phyloP scores from a whole-genome alignment of 352 stramenopile genomes.

The Pythium volutum region DNA sequence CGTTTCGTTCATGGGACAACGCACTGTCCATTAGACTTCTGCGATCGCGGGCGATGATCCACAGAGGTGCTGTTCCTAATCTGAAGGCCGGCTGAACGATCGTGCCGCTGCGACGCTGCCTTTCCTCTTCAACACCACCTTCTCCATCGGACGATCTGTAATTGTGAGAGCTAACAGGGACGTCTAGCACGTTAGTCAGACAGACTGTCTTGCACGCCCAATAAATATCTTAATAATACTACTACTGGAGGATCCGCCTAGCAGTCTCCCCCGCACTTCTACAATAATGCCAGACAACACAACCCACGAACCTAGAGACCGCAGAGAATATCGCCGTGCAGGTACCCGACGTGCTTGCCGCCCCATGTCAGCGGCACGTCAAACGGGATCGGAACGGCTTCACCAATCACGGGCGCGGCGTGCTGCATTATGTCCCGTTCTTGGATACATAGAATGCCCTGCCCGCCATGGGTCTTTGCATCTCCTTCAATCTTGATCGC shows the following conservation, averaged over 20 bases:
- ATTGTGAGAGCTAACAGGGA: slow-evolving; percentile 48
- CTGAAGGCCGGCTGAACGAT: no score
- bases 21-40: no score
- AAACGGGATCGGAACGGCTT: slow-evolving; percentile 56
- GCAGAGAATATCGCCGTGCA: slow-evolving; percentile 49
- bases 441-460: slow-evolving; percentile 68
- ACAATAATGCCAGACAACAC: background rate
- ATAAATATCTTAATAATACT: slow-evolving; percentile 31
- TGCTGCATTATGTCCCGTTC: slow-evolving; percentile 49
- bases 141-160: slow-evolving; percentile 34
- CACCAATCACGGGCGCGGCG: slow-evolving; percentile 37
- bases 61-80: no score
- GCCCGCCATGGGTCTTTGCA: slow-evolving; percentile 45
- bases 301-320: slow-evolving; percentile 18
- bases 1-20: background rate
- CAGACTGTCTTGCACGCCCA: background rate
- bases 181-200: slow-evolving; percentile 6
- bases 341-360: slow-evolving; percentile 59
- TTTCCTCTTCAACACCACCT: no score
- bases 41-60: no score
- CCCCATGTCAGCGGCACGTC: slow-evolving; percentile 71
- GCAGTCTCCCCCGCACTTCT: background rate
- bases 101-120: no score
- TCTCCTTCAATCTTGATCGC: slow-evolving; percentile 65
- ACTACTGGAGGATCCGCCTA: background rate